A percentile compares a stretch with the other conserved stretches of the same genome.
phyloP scores from a whole-genome alignment of 495 filamentous ascomycete species.

The Hypoxylon perforatum region DNA sequence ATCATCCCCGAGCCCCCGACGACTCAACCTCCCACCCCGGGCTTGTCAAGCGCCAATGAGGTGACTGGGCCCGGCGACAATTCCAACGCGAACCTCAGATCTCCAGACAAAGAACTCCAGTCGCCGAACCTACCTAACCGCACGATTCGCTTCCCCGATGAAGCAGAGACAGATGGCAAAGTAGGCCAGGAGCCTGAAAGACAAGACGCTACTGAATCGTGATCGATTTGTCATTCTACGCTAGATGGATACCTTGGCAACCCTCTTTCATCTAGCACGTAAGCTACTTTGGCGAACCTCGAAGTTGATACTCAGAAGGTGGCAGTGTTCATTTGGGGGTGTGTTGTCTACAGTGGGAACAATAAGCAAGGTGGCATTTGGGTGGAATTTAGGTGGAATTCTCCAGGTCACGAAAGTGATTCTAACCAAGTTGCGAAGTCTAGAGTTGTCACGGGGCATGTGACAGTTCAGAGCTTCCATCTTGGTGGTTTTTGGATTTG shows the following conservation, averaged over 20 bases:
- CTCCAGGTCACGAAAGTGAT: not conserved
- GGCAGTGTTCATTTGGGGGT: conserved; percentile 9
- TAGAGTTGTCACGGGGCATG: conserved; percentile 1
- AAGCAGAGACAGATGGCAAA: conserved; percentile 22
- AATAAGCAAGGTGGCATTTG: conserved; percentile 27
- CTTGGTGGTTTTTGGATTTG: conserved; percentile 9
- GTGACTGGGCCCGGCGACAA: conserved; percentile 9
- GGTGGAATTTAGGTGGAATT: not conserved
- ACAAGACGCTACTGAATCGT: conserved; percentile 2
- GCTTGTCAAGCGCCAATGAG: conserved; percentile 15
- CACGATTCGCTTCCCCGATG: conserved; percentile 60
- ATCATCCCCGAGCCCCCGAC: conserved; percentile 49
- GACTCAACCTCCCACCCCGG: not conserved
- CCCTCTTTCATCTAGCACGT: conserved; percentile 2
- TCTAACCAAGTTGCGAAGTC: not conserved
- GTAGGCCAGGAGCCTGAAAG: conserved; percentile 13
- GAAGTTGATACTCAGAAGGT: conserved; percentile 17
- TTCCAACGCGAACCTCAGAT: not conserved
- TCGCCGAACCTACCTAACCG: conserved; percentile 32
- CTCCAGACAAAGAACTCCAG: conserved; percentile 2
- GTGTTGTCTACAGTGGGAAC: conserved; percentile 13
- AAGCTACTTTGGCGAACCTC: not conserved
- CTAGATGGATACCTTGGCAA: not conserved
- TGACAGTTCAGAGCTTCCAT: conserved; percentile 14
- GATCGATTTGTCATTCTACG: conserved; percentile 24